These are phyloP conservation scores for Suillus plorans DNA, from an alignment of 768 basidiomycete genomes.

Conservation along the genomic window DNA sequence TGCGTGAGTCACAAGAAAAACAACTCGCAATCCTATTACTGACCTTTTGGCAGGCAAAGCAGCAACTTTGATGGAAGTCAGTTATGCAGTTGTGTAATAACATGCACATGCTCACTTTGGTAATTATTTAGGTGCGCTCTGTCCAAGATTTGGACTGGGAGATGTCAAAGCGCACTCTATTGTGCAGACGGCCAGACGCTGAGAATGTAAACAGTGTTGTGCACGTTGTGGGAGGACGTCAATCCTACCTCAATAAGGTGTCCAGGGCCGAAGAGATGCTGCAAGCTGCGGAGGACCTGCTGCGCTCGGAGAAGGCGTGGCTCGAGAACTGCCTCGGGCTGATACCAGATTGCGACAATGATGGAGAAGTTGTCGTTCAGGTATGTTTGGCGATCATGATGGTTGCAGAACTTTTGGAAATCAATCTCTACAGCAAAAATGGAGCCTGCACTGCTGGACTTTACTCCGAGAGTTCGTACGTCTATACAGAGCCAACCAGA, in stretches of 20 bases:
- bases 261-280: constrained; percentile 48
- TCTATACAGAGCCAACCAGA: constrained; percentile 49
- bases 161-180: constrained; percentile 60
- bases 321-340: constrained; percentile 74
- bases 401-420: constrained; percentile 1
- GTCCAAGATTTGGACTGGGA: constrained; percentile 64
- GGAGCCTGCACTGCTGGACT: constrained; percentile 81
- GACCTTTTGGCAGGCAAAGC: constrained; percentile 50
- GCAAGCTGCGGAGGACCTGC: constrained; percentile 59
- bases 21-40: constrained; percentile 9
- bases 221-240: constrained; percentile 70
- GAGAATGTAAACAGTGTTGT: constrained; percentile 46
- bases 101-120: background rate
- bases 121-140: constrained; percentile 54
- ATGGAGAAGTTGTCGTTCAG: constrained; percentile 87
- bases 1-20: constrained; percentile 46
- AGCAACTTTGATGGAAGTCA: constrained; percentile 73
- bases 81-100: constrained; percentile 12
- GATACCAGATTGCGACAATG: constrained; percentile 69
- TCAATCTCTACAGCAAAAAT: constrained; percentile 58
- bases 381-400: constrained; percentile 36
- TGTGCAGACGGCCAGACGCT: constrained; percentile 13
- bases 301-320: constrained; percentile 78
- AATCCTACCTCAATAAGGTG: constrained; percentile 72
- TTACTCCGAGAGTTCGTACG: constrained; percentile 74